These are phyloP conservation scores for Boletus albobrunnescens DNA, from an alignment of 1,284 basidiomycete genomes.

Conservation along the genomic window DNA sequence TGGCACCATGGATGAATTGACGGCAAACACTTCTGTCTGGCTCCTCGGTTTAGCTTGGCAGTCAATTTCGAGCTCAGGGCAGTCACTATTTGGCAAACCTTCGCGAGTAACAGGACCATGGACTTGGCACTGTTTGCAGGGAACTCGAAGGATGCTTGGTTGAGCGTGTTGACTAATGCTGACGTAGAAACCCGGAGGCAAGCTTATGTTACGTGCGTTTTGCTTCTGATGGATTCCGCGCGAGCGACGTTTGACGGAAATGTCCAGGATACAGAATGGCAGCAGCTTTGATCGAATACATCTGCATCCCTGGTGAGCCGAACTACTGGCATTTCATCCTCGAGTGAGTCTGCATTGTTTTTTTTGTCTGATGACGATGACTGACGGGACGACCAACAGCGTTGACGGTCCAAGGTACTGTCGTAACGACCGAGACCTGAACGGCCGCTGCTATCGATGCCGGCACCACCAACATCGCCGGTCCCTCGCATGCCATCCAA, in stretches of 20 bases:
- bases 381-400: conserved; percentile 17
- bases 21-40: conserved; percentile 25
- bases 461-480: conserved; percentile 41
- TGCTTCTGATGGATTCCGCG: background rate
- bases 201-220: conserved; percentile 27
- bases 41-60: conserved; percentile 28
- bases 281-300: conserved; percentile 38
- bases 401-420: conserved; percentile 30
- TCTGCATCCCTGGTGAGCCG: conserved; percentile 28
- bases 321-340: conserved; percentile 32
- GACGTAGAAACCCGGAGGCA: conserved; percentile 32
- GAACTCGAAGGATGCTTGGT: background rate
- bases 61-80: conserved; percentile 23
- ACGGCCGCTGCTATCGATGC: conserved; percentile 40
- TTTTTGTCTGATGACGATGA: background rate
- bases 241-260: conserved; percentile 10
- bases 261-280: conserved; percentile 39
- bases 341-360: conserved; percentile 1
- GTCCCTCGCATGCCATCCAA: conserved; percentile 31
- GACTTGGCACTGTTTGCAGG: conserved; percentile 34
- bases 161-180: background rate
- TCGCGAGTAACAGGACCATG: conserved; percentile 37
- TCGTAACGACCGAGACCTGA: conserved; percentile 19
- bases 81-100: conserved; percentile 45
- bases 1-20: conserved; percentile 20